Conservation (phyloP, 176 grass and related monocot species). For the Oryza punctata region DNA sequence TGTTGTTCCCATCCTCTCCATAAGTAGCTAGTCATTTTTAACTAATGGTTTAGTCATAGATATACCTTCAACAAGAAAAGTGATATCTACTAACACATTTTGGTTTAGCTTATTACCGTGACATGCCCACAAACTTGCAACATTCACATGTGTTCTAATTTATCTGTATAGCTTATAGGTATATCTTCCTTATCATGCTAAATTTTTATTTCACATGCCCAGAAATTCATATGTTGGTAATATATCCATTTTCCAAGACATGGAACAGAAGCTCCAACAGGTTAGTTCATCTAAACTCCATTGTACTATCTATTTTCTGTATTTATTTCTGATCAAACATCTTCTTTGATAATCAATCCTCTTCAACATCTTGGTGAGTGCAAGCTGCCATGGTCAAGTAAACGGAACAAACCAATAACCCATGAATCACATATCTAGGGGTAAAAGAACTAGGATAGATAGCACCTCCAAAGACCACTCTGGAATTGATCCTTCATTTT, state of each 20-base stretch:
- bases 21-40: background rate
- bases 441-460: background rate
- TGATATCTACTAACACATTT: constrained; percentile 7
- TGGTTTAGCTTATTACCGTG: constrained; percentile 11
- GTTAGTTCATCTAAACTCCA: constrained; percentile 47
- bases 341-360: constrained; percentile 10
- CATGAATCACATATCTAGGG: background rate
- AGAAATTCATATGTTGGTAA: constrained; percentile 95
- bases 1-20: background rate
- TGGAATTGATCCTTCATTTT: background rate
- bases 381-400: background rate
- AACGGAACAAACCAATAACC: background rate
- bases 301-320: background rate
- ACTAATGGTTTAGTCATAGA: constrained; percentile 25
- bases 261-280: constrained; percentile 85
- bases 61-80: constrained; percentile 5
- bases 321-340: background rate
- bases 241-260: constrained; percentile 70
- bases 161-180: background rate
- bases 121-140: background rate
- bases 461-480: constrained; percentile 3
- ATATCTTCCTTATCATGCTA: constrained; percentile 27
- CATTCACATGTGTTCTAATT: constrained; percentile 20
- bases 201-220: constrained; percentile 41
- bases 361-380: background rate